Conservation (phyloP, 495 filamentous ascomycete genomes). For the Xylaria flabelliformis region DNA sequence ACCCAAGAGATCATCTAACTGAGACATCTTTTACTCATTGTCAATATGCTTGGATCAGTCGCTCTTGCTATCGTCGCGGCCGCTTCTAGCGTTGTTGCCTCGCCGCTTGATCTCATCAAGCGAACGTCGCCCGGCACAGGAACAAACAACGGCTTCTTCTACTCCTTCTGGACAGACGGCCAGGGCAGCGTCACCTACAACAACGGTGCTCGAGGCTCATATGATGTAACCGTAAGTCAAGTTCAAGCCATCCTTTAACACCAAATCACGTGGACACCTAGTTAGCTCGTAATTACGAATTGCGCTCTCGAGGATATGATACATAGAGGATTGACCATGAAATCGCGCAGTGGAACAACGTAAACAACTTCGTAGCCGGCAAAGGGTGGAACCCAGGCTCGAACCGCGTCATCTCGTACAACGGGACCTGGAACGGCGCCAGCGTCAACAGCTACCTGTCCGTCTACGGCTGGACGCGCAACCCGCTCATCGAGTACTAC, state of each 20-base stretch:
- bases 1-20: background rate
- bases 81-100: slow-evolving; percentile 47
- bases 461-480: slow-evolving; percentile 65
- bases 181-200: slow-evolving; percentile 61
- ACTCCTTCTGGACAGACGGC: slow-evolving; percentile 71
- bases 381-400: slow-evolving; percentile 67
- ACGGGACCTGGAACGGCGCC: slow-evolving; percentile 56
- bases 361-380: slow-evolving; percentile 69
- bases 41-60: slow-evolving; percentile 39
- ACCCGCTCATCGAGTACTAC: slow-evolving; percentile 68
- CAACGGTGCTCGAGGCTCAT: slow-evolving; percentile 62
- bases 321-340: background rate
- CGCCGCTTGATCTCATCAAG: slow-evolving; percentile 44
- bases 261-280: background rate
- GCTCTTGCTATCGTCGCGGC: slow-evolving; percentile 48
- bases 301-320: background rate
- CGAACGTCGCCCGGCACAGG: slow-evolving; percentile 52
- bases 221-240: slow-evolving; percentile 51
- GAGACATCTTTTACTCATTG: background rate
- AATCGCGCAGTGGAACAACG: slow-evolving; percentile 54
- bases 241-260: background rate
- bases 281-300: background rate
- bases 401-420: slow-evolving; percentile 50
- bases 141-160: slow-evolving; percentile 65
- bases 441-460: slow-evolving; percentile 60